phyloP scores from a whole-genome alignment of 2,329 filamentous ascomycete species.

The Aspergillus caelatus region DNA sequence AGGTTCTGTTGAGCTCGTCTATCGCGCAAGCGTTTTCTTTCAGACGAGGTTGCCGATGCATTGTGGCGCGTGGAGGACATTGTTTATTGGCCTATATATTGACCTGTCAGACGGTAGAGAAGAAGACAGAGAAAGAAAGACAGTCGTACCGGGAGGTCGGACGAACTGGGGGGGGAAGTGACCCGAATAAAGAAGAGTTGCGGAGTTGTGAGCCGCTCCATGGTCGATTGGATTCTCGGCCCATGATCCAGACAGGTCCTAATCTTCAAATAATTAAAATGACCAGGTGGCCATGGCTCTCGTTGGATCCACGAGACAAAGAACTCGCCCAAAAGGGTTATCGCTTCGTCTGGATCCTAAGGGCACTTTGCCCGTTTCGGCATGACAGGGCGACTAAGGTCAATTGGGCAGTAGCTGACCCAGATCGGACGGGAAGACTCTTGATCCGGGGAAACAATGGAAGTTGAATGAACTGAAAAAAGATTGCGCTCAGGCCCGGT shows the following conservation, averaged over 20 bases:
- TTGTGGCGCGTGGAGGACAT: neutral
- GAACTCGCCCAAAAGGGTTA: neutral
- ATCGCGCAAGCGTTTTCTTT: slow-evolving; percentile 15
- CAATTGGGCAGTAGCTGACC: no score
- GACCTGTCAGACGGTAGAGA: neutral
- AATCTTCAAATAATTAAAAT: neutral
- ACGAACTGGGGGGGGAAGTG: neutral
- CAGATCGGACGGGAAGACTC: no score
- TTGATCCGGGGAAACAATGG: no score
- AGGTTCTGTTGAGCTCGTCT: slow-evolving; percentile 13
- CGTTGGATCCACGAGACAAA: neutral
- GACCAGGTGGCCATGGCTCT: neutral
- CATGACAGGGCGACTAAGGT: neutral
- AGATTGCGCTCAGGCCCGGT: neutral
- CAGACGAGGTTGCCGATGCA: slow-evolving; percentile 3
- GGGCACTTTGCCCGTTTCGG: neutral
- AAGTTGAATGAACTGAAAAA: neutral
- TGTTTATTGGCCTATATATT: neutral
- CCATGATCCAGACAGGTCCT: neutral
- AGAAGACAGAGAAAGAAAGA: neutral
- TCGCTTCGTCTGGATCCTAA: neutral
- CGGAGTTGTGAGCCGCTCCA: neutral
- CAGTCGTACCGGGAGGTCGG: neutral
- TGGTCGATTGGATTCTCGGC: neutral
- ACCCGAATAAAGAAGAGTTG: neutral